Conservation (phyloP, 805 yeast species). For the Danielia oregonensis region DNA sequence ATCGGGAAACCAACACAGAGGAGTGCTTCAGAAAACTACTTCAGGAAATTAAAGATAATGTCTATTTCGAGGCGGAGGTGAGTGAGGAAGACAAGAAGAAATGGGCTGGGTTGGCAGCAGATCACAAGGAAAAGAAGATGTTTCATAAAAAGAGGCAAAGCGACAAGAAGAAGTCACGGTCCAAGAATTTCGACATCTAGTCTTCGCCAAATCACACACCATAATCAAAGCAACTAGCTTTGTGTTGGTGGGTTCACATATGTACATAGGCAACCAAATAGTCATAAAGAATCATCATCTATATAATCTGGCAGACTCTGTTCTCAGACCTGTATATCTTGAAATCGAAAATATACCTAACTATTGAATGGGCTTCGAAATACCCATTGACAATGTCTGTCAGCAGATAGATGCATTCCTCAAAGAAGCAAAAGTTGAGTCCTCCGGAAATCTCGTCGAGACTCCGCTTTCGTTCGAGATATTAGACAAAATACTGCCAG, state of each 20-base stretch:
- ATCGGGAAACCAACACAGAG: constrained; percentile 52
- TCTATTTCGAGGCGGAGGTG: constrained; percentile 46
- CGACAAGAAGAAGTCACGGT: constrained; percentile 36
- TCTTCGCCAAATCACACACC: no score
- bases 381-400: no score
- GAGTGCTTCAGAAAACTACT: constrained; percentile 61
- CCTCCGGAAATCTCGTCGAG: not conserved
- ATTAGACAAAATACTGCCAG: not conserved
- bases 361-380: no score
- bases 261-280: not conserved
- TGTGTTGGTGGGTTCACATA: no score
- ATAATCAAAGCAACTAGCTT: no score
- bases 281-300: no score
- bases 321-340: no score
- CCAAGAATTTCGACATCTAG: constrained; percentile 30
- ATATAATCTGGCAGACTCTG: no score
- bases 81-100: constrained; percentile 43
- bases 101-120: constrained; percentile 45
- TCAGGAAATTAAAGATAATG: constrained; percentile 44
- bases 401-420: no score
- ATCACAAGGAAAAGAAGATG: constrained; percentile 29
- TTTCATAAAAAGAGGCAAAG: constrained; percentile 33
- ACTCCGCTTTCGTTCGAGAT: not conserved
- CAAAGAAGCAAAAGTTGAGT: no score
- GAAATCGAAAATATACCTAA: no score